These are phyloP conservation scores for Cystobasidium slooffiae DNA, from an alignment of 1,284 basidiomycete species.

Conservation along the genomic window DNA sequence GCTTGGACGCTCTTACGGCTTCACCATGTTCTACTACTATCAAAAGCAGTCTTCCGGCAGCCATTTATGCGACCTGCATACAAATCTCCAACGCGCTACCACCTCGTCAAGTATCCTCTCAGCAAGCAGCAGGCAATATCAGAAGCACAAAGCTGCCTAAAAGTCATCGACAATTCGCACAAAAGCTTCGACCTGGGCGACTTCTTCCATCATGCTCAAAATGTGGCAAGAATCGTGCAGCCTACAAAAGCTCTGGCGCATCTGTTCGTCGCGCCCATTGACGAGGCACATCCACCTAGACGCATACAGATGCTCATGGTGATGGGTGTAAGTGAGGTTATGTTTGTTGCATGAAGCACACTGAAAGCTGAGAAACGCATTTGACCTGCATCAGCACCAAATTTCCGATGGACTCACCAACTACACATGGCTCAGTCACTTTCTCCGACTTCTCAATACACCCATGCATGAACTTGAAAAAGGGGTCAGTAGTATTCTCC, in stretches of 20 bases:
- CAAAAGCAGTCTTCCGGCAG: constrained; percentile 14
- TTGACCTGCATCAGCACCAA: constrained; percentile 15
- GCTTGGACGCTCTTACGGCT: constrained; percentile 31
- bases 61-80: constrained; percentile 20
- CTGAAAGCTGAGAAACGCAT: neutral
- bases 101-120: neutral
- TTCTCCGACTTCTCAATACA: constrained; percentile 21
- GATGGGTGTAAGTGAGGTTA: constrained; percentile 19
- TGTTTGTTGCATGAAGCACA: neutral
- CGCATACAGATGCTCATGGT: constrained; percentile 22
- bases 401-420: constrained; percentile 42
- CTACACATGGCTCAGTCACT: constrained; percentile 33
- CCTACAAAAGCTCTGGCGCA: constrained; percentile 24
- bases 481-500: neutral
- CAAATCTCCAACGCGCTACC: constrained; percentile 13
- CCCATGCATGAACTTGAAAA: neutral
- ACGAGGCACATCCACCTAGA: no score
- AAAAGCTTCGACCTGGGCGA: constrained; percentile 5
- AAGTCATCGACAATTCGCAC: neutral
- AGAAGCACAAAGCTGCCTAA: neutral
- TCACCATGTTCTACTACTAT: constrained; percentile 31
- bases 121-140: constrained; percentile 1
- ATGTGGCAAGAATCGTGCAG: constrained; percentile 30
- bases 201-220: constrained; percentile 32
- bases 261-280: constrained; percentile 24